phyloP scores from a whole-genome alignment of 1,139 yeast species.

The Hemisphaericaspora xylofermentans region DNA sequence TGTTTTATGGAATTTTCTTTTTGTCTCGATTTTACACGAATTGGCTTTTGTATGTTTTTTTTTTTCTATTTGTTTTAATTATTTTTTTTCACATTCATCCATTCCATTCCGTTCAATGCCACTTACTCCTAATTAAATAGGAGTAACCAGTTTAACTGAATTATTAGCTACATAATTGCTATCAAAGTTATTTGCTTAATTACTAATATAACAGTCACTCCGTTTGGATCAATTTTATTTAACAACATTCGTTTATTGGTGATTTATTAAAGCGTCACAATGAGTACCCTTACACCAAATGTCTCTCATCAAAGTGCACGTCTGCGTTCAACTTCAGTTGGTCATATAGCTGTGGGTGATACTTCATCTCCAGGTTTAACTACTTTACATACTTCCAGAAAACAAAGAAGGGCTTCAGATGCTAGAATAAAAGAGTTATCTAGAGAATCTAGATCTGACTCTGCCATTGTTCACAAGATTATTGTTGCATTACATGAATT shows the following conservation, averaged over 20 bases:
- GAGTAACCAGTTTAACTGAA: too few relatives aligned
- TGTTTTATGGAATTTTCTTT: too few relatives aligned
- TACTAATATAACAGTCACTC: too few relatives aligned
- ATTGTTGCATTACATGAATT: slow-evolving; percentile 60
- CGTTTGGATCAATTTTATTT: too few relatives aligned
- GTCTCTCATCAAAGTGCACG: slow-evolving; percentile 18
- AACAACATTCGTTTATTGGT: background rate
- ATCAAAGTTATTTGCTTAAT: too few relatives aligned
- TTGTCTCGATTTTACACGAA: too few relatives aligned
- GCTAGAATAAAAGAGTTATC: slow-evolving; percentile 34
- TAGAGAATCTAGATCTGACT: slow-evolving; percentile 31
- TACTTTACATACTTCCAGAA: slow-evolving; percentile 43
- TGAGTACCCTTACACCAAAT: background rate
- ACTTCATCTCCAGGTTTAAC: slow-evolving; percentile 47
- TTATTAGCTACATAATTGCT: too few relatives aligned
- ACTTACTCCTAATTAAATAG: too few relatives aligned
- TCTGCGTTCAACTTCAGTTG: slow-evolving; percentile 56
- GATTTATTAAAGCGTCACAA: background rate
- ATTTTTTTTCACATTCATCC: too few relatives aligned
- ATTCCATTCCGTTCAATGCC: too few relatives aligned
- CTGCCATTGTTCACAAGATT: slow-evolving; percentile 49
- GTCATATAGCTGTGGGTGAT: slow-evolving; percentile 59
- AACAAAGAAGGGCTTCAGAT: slow-evolving; percentile 32
- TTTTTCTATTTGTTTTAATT: too few relatives aligned
- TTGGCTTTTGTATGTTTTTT: too few relatives aligned